Base-by-base conservation (phyloP, 768 basidiomycete species). In the Termitomyces heimii region DNA sequence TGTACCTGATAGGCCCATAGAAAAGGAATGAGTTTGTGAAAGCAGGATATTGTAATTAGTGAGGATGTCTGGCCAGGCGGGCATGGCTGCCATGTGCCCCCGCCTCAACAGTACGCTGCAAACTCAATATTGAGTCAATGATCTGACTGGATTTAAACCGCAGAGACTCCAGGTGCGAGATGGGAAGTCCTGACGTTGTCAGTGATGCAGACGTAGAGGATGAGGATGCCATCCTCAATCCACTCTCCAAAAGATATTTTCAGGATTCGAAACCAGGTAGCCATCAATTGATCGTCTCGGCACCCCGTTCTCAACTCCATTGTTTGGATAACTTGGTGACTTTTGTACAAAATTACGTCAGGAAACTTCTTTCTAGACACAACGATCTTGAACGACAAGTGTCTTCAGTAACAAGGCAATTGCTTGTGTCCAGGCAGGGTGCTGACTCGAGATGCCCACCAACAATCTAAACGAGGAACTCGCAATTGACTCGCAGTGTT, bases 41-140 rank as follows among this genome's bases (percentile, higher is more conserved):
- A 93, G 80, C 28, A 94, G 78, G 60, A 90, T 79, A 62, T 86
- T 92, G 80, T 92, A 93, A 74, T 92, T 92, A 13, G 86, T 84
- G 54, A 93, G 77, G 54, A 94, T 82, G 65, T 93, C 91, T 3
- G 91, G 92, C 92, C 92, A 93, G 8, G 88, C 71, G 3, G 86
- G 84, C 84, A 92, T 90, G n/a, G 67, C 75, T 39, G 71, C 73
- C 44, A 76, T 78, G 37, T 82, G 76, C 13, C 79, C n/a, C 80
- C 6, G 73, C 75, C 53, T 89, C 85, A 62, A 92, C 75, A 8
- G 81, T 85, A 53, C 80, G 75, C 55, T 85, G 84, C 9, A 92
- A 74, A 0, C 75, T 73, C 56, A 83, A 74, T 24, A 92, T 86
- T 6, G 88, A 88, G 52, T 92, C 90, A 45, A 90, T 82, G 35